Conservation (phyloP, 75 land plant genomes). For the Ceratopteris richardii region DNA sequence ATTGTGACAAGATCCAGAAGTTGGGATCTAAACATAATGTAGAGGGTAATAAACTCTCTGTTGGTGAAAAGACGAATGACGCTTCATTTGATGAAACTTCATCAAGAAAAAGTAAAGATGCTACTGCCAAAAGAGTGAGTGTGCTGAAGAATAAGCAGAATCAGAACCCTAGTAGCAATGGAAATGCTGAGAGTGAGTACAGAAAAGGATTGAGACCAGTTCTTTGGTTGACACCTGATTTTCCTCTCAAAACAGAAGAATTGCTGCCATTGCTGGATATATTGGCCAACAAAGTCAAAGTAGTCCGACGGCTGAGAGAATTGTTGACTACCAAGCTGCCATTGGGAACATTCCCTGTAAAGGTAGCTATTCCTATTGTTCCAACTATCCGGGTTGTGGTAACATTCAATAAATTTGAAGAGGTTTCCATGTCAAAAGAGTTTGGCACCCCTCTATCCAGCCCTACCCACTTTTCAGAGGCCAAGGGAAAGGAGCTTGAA, state of each 20-base stretch:
- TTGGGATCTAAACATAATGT: not conserved
- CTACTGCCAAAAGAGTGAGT: conserved; percentile 8
- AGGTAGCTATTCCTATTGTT: too few species aligned
- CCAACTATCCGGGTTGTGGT: too few species aligned
- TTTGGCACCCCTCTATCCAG: conserved; percentile 90
- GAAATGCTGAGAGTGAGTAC: conserved; percentile 28
- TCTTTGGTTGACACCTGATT: conserved; percentile 34
- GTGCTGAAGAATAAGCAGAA: conserved; percentile 9
- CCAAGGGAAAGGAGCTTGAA: too few species aligned
- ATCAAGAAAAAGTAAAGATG: conserved; percentile 4
- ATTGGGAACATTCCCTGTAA: too few species aligned
- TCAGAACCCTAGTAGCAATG: conserved; percentile 1
- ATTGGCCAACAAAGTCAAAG: conserved; percentile 36
- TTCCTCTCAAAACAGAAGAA: conserved; percentile 36
- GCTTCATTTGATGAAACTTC: not conserved
- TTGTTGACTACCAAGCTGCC: conserved; percentile 90
- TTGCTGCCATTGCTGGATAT: conserved; percentile 32
- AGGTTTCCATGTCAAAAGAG: conserved; percentile 67
- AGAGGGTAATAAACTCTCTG: not conserved
- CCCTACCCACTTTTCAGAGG: conserved; percentile 79
- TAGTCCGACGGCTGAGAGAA: conserved; percentile 55
- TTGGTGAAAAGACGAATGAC: not conserved
- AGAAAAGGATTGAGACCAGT: conserved; percentile 36
- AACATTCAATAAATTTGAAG: too few species aligned
- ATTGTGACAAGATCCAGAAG: not conserved